Base-by-base conservation (phyloP, 2,329 filamentous ascomycete species). In the Coniosporium tulheliwenetii region DNA sequence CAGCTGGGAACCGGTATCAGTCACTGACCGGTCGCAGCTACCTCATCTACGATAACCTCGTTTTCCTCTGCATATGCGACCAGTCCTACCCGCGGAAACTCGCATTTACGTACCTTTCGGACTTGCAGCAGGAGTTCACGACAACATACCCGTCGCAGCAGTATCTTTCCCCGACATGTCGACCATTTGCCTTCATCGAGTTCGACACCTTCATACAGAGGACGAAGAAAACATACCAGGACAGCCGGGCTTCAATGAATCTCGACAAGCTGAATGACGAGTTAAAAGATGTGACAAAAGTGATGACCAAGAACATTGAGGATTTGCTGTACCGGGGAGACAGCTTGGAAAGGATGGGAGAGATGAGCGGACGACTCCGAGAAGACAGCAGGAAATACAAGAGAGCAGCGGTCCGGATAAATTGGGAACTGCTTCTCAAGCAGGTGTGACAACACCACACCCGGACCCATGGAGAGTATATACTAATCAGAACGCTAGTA, bases 251-350 rank as follows among this genome's bases (percentile, higher is more conserved):
- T 12, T 77, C 84, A 10, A 83, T 87, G 64, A 96, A 96, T 63
- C 75, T 98, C 43, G 85, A 93, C 62, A 86, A 89, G 64, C 70
- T 98, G 49, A 96, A 98, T 57, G 85, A 95, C 57, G 93, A 98
- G 71, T 75, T 98, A 49, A 81, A 87, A 60, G 91, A 96, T 63
- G 93, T 98, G 41, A 96, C 91, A 1, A 87, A 95, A 66, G 87
- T 98, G 56, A 98, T 98, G 93, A 96, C 87, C 42, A 96, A 96
- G 75, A 98, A 98, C 62, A 96, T 98, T 51, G 91, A 98, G 69
- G 91, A 98, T 61, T 66, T 98, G 56, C 68, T 98, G 40, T 98
- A 98, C 60, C 72, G 93, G 46, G 91, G 91, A 26, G 91, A 98
- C 59, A 91, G 80, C 53, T 65, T 98, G 50, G 91, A 98, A 65